These are phyloP conservation scores for Talaromyces sp. DNA, from an alignment of 2,329 filamentous ascomycete species.

Conservation along the genomic window DNA sequence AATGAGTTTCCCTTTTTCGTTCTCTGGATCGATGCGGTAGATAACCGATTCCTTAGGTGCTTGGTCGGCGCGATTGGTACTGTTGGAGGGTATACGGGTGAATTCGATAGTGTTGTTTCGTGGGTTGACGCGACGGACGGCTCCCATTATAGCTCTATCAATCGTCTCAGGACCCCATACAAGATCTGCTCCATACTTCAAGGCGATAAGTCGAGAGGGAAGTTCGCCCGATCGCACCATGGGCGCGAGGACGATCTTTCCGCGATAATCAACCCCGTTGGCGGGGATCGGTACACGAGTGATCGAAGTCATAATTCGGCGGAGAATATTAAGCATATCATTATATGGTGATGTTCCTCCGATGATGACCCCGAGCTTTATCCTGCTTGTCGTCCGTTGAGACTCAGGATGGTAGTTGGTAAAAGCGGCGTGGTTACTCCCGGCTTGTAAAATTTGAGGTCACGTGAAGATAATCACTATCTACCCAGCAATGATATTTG, in stretches of 20 bases:
- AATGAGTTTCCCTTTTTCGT: slow-evolving; percentile 69
- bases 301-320: slow-evolving; percentile 50
- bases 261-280: slow-evolving; percentile 87
- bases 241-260: slow-evolving; percentile 88
- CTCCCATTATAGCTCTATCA: slow-evolving; percentile 85
- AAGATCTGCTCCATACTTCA: slow-evolving; percentile 92
- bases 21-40: slow-evolving; percentile 73
- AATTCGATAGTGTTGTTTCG: slow-evolving; percentile 78
- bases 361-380: no score
- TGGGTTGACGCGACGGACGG: slow-evolving; percentile 69
- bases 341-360: background rate
- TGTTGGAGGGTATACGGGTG: slow-evolving; percentile 68
- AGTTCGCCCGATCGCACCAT: slow-evolving; percentile 98
- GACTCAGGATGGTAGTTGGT: background rate
- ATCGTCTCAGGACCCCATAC: slow-evolving; percentile 98
- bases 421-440: background rate
- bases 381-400: background rate
- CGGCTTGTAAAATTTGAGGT: slow-evolving; percentile 13
- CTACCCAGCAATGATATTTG: background rate
- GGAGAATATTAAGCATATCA: slow-evolving; percentile 39
- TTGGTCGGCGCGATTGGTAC: slow-evolving; percentile 43
- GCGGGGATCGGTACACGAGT: slow-evolving; percentile 77
- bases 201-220: slow-evolving; percentile 77
- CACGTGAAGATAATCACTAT: slow-evolving; percentile 19
- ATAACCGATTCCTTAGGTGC: slow-evolving; percentile 58